Evolutionary conservation across 305 asterid species (phyloP).

Genomic region (Rubia tinctorum): DNA sequence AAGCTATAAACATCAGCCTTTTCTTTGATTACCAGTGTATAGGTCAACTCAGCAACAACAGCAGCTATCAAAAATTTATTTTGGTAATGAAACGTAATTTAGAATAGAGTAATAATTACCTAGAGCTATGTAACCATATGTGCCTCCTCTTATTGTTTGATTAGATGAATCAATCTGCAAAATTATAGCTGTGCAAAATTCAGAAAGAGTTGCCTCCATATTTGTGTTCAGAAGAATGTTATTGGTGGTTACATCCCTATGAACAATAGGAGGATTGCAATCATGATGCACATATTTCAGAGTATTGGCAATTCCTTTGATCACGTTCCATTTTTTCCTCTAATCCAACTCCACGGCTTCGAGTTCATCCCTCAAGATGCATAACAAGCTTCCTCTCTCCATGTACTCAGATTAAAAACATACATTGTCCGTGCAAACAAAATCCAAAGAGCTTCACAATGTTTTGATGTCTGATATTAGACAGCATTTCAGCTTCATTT

Average conservation of each 20-base stretch:
- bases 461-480: constrained; percentile 27
- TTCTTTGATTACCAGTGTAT: neutral
- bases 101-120: neutral
- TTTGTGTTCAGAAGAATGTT: neutral
- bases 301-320: neutral
- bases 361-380: neutral
- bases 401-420: neutral
- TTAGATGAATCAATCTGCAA: neutral
- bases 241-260: constrained; percentile 1
- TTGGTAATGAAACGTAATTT: neutral
- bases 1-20: neutral
- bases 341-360: neutral
- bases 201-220: neutral
- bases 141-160: neutral
- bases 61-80: neutral
- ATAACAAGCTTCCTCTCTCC: neutral
- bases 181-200: neutral
- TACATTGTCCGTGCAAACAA: neutral
- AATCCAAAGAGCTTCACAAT: neutral
- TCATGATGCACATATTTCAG: neutral
- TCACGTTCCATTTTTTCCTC: neutral
- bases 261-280: neutral
- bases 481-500: constrained; percentile 29
- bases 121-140: neutral
- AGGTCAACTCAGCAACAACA: neutral